Evolutionary conservation across 1,284 basidiomycete genomes (phyloP).

Genomic region (Naganishia sp.): DNA sequence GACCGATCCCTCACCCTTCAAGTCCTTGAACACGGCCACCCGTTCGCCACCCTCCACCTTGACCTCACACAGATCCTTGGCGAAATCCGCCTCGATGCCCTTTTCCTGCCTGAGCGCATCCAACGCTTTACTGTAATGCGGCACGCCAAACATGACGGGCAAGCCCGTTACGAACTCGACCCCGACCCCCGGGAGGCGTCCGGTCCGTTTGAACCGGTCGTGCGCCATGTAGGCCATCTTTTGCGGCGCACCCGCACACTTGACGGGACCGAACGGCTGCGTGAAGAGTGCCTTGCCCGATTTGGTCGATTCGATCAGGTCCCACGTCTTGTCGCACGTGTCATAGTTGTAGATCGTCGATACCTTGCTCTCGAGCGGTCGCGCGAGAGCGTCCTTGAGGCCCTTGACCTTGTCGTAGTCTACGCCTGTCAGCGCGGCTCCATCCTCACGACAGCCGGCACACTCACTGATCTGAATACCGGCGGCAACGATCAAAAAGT

Average conservation of each 20-base stretch:
- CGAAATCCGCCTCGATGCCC: constrained; percentile 75
- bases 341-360: constrained; percentile 91
- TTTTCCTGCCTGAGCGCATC: constrained; percentile 75
- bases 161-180: constrained; percentile 89
- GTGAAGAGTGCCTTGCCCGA: constrained; percentile 89
- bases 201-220: constrained; percentile 68
- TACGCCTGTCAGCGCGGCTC: constrained; percentile 24
- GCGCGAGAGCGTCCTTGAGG: constrained; percentile 71
- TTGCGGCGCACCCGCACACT: constrained; percentile 92
- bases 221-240: constrained; percentile 96
- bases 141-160: constrained; percentile 82
- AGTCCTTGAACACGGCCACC: constrained; percentile 79
- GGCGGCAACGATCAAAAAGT: constrained; percentile 82
- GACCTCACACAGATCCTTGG: constrained; percentile 79
- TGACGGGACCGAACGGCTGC: constrained; percentile 90
- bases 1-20: constrained; percentile 62
- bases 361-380: constrained; percentile 72
- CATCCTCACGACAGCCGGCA: background rate
- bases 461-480: constrained; percentile 73
- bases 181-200: constrained; percentile 61
- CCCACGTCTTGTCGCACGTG: constrained; percentile 84
- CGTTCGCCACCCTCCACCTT: constrained; percentile 61
- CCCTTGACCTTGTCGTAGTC: constrained; percentile 74
- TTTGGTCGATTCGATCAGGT: constrained; percentile 71
- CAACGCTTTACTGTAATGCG: constrained; percentile 85